Evolutionary conservation across 345 rosid genomes (phyloP), one percentile per base, ranked within the genome.

Genomic region (Kernera saxatilis): DNA sequence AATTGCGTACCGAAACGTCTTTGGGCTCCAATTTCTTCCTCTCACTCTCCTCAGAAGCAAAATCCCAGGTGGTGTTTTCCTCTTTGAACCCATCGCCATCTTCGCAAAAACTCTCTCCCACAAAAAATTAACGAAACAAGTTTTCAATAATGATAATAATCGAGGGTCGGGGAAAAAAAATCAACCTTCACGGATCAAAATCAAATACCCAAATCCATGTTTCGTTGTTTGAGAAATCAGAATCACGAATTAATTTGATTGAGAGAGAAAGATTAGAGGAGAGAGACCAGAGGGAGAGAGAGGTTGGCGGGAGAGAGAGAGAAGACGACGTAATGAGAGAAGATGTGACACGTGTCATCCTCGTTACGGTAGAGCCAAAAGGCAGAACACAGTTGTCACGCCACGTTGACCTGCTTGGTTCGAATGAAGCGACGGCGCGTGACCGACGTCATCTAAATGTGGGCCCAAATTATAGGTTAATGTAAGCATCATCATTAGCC

Each of bases 61-160:
- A 73, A 91, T 77, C 79, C 96, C 97, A 18, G 97, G 93, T 9
- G 98, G 96, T 41, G 61, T 78, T 67, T 77, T 72, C 82, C 91
- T 83, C 64, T 64, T 77, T 5, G 76, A 74, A 79, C 57, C 69
- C 67, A 49, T 49, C 18, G 79, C 76, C 89, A 86, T 87, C 26
- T 67, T 50, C 18, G 4, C 21, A 21, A 23, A 17, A 5, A 11
- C 10, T 41, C 26, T 50, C 51, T 64, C 51, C n/a, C 67, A 44
- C 17, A 17, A 74, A 45, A 33, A 48, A 33, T 3, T 21, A 32
- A 33, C 13, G 40, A 33, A 45, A 49, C 21, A 40, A 25, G 27
- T 23, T 17, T 61, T 23, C 40, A 56, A 44, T 14, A 4, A 45
- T 37, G 22, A 65, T 7, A 11, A 30, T 5, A 50, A 44, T 46